A percentile compares a stretch with the other conserved stretches of the same genome.
These are phyloP conservation scores for Cutaneotrichosporon arboriforme DNA, from an alignment of 1,284 basidiomycete species.

Conservation along the genomic window DNA sequence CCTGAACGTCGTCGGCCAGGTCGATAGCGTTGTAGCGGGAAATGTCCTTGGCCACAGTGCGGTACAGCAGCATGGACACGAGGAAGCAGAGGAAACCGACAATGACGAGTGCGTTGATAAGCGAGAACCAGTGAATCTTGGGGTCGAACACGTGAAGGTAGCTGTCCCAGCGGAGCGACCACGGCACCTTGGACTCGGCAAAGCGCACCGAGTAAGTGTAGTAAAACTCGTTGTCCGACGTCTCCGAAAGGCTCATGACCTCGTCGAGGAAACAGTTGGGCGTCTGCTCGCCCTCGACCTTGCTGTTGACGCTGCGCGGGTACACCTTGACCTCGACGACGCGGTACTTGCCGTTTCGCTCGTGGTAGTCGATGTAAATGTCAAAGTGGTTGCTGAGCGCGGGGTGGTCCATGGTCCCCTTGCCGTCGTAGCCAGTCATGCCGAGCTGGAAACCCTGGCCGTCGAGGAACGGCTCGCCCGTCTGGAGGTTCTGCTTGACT, in stretches of 20 bases:
- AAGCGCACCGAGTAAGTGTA: constrained; percentile 89
- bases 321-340: constrained; percentile 90
- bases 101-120: constrained; percentile 89
- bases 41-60: constrained; percentile 86
- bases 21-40: constrained; percentile 94
- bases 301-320: constrained; percentile 56
- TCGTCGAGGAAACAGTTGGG: constrained; percentile 35
- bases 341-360: constrained; percentile 63
- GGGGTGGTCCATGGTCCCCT: constrained; percentile 50
- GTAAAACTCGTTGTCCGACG: constrained; percentile 61
- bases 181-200: constrained; percentile 79
- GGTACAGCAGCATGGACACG: constrained; percentile 84
- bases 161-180: constrained; percentile 86
- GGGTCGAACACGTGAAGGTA: constrained; percentile 67
- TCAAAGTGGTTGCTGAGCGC: constrained; percentile 84
- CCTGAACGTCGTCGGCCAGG: constrained; percentile 89
- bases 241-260: constrained; percentile 62
- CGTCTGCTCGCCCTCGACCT: constrained; percentile 21
- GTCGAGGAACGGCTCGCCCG: constrained; percentile 78
- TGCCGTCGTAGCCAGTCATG: neutral
- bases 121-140: constrained; percentile 68
- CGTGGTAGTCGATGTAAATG: constrained; percentile 64
- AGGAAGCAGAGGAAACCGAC: constrained; percentile 82
- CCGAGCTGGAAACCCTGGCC: constrained; percentile 56
- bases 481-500: constrained; percentile 73